Evolutionary conservation across 1,284 basidiomycete species (phyloP).

Genomic region (Athelia sp.): DNA sequence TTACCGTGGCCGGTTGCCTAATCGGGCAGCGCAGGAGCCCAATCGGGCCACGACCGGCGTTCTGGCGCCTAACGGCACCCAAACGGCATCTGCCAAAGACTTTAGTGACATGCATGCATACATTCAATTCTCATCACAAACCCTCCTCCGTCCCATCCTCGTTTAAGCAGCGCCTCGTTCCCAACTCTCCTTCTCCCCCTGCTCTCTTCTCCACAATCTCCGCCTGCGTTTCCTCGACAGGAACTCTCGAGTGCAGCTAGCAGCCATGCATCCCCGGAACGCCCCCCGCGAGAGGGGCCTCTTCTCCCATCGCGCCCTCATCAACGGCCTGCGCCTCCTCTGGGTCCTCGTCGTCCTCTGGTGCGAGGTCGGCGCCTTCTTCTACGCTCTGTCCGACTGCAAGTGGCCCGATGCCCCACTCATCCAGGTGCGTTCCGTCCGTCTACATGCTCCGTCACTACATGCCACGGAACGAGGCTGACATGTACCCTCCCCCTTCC

Average conservation of each 20-base stretch:
- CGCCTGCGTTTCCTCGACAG: constrained; percentile 1
- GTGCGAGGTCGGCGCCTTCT: constrained; percentile 68
- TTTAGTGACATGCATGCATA: no score
- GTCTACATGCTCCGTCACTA: constrained; percentile 1
- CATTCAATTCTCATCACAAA: no score
- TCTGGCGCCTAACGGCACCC: no score
- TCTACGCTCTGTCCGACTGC: constrained; percentile 43
- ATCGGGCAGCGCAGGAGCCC: no score
- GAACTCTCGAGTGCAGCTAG: constrained; percentile 29
- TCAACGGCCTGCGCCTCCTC: constrained; percentile 36
- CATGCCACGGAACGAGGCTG: no score
- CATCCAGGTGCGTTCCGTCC: constrained; percentile 18
- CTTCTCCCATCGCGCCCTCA: constrained; percentile 14
- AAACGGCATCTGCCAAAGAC: no score
- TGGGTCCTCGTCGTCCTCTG: constrained; percentile 60
- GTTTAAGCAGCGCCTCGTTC: no score
- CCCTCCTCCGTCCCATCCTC: not conserved
- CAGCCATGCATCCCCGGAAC: constrained; percentile 31
- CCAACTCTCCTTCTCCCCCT: no score
- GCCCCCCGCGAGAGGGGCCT: not conserved
- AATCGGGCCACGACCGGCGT: no score
- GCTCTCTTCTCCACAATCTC: no score
- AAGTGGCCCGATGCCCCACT: constrained; percentile 50
- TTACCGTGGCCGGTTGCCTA: no score
- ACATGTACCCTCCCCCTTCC: no score